Evolutionary conservation across 192 early-diverging fungal species (phyloP), one percentile per base, ranked within the genome.

Genomic region (Thamnidium elegans): DNA sequence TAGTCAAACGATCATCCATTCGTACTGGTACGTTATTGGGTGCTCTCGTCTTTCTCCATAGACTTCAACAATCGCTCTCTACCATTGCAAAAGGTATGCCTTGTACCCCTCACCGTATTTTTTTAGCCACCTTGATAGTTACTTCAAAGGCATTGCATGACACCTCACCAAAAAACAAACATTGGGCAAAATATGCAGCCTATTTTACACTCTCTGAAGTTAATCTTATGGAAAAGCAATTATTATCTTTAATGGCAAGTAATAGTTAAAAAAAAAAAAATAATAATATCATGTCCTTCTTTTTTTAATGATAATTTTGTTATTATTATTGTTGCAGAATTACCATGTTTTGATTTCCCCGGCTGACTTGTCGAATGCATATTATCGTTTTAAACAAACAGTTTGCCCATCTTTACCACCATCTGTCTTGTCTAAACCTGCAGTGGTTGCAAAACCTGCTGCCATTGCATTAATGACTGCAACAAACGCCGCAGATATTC

Each of bases 221-320:
- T 54, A 92, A 92, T 42, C 70, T 92, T 20, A 92, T 92, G 90
- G 90, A 92, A 60, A 87, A 89, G 63, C 90, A 92, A 70, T 68
- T 92, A 23, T 77, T 92, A 36, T 81, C 82, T 19, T 66, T 92
- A 62, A 72, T 92, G 50, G 84, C 73, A 71, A 63, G 39, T 30
- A 36, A 10, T 45, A 39, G 10, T 36, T 23, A 32, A 13, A 39
- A 17, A 15, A 88, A 10, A 48, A 42, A 54, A 52, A 45, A 56
- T 15, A 13, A 23, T 1, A 14, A 21, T 39, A 20, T 48, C 51
- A n/a, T 15, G 14, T 45, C 20, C 6, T 62, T 61, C n/a, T n/a
- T n/a, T n/a, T 60, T 45, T 45, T 21, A 58, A 58, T 15, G 36
- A 26, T 47, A 3, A 3, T 26, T 26, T 26, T 26, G 26, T 26